These are phyloP conservation scores for Amylostereum chailletii DNA, from an alignment of 1,284 basidiomycete genomes.

Conservation along the genomic window DNA sequence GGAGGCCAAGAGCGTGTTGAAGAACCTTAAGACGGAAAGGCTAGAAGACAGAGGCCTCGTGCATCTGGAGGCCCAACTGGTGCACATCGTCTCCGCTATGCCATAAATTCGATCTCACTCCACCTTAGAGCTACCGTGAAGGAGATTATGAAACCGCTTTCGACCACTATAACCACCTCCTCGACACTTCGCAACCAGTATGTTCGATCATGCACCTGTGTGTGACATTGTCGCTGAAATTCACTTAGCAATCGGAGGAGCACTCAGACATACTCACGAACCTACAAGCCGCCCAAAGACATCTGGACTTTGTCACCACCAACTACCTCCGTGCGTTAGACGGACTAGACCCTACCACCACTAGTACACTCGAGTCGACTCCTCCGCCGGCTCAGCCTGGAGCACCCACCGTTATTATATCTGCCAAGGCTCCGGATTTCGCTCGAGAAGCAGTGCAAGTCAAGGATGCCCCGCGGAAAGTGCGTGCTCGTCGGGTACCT, in stretches of 20 bases:
- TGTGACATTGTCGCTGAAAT: neutral
- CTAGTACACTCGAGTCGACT: conserved; percentile 47
- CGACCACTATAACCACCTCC: conserved; percentile 69
- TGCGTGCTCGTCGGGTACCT: conserved; percentile 60
- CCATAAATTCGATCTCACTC: conserved; percentile 1
- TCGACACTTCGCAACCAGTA: conserved; percentile 69
- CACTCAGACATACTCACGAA: conserved; percentile 80
- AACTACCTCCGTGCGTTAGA: conserved; percentile 60
- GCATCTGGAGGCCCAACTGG: conserved; percentile 82
- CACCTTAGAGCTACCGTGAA: conserved; percentile 60
- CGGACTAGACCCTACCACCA: conserved; percentile 40
- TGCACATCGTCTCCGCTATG: conserved; percentile 26
- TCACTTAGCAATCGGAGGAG: conserved; percentile 68
- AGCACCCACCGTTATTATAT: conserved; percentile 17
- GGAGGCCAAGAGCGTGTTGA: conserved; percentile 52
- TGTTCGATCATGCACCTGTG: conserved; percentile 7
- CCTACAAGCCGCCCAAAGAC: conserved; percentile 67
- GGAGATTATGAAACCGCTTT: conserved; percentile 66
- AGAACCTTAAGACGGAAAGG: conserved; percentile 36
- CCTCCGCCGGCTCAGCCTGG: conserved; percentile 39
- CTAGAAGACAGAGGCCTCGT: conserved; percentile 52
- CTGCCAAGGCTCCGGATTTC: conserved; percentile 22
- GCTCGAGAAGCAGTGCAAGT: conserved; percentile 19
- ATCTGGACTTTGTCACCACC: conserved; percentile 73
- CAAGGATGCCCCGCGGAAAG: conserved; percentile 26